A percentile compares a stretch with the other conserved stretches of the same genome.
phyloP scores from a whole-genome alignment of 495 filamentous ascomycete species.

The Neurospora sp. region DNA sequence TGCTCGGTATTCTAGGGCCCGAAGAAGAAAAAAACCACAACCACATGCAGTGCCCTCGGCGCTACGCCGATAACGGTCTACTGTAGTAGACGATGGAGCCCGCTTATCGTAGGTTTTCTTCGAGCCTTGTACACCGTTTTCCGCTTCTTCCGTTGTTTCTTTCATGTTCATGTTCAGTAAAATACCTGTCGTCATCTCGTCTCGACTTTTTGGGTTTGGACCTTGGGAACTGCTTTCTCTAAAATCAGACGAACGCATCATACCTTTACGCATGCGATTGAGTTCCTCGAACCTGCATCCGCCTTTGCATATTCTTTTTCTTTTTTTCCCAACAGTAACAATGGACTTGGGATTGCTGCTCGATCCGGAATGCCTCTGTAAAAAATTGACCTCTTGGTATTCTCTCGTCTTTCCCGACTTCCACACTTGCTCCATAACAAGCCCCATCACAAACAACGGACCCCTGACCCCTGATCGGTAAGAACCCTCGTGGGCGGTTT shows the following conservation, averaged over 20 bases:
- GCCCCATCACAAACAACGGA: neutral
- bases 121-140: neutral
- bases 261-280: neutral
- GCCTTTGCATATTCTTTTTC: neutral
- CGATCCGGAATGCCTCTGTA: neutral
- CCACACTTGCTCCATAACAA: neutral
- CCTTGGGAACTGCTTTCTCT: neutral
- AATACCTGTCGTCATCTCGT: neutral
- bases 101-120: neutral
- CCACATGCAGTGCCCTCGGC: neutral
- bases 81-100: neutral
- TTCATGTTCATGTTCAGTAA: neutral
- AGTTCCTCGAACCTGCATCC: neutral
- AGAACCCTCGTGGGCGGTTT: neutral
- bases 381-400: neutral
- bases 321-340: neutral
- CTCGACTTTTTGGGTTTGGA: neutral
- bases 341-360: neutral
- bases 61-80: too few species aligned
- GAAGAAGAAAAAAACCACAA: neutral
- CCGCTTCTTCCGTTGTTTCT: neutral
- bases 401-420: neutral
- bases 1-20: neutral
- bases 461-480: neutral
- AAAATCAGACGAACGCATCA: neutral